Evolutionary conservation across 495 filamentous ascomycete genomes (phyloP).

Genomic region (Xanthoparmelia taractica): DNA sequence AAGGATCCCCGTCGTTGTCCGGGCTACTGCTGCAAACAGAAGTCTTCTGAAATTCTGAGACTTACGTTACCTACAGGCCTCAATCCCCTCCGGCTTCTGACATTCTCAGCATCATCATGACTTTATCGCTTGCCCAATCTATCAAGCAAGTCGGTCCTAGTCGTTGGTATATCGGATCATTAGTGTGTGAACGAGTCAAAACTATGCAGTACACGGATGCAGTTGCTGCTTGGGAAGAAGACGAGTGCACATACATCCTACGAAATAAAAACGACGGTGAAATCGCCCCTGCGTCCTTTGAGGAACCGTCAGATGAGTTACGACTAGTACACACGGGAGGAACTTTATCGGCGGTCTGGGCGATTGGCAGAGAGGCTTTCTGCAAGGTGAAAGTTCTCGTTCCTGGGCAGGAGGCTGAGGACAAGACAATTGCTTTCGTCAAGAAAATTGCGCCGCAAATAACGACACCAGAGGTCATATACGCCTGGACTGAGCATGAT

Average conservation of each 20-base stretch:
- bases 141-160: slow-evolving; percentile 3
- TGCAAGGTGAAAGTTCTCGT: slow-evolving; percentile 13
- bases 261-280: not conserved
- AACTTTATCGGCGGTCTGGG: slow-evolving; percentile 13
- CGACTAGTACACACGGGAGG: slow-evolving; percentile 6
- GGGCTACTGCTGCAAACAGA: too few relatives aligned
- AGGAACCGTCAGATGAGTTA: not conserved
- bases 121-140: not conserved
- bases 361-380: slow-evolving; percentile 7
- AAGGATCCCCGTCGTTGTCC: too few relatives aligned
- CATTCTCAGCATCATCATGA: too few relatives aligned
- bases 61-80: too few relatives aligned
- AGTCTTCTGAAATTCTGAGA: too few relatives aligned
- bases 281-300: not conserved
- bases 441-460: slow-evolving; percentile 22
- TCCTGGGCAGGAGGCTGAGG: not conserved
- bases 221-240: slow-evolving; percentile 5
- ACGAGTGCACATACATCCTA: slow-evolving; percentile 4
- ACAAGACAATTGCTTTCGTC: slow-evolving; percentile 1
- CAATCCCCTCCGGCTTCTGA: too few relatives aligned
- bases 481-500: slow-evolving; percentile 31
- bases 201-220: not conserved
- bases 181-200: slow-evolving; percentile 9
- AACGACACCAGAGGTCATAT: slow-evolving; percentile 28
- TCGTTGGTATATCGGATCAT: slow-evolving; percentile 4